Evolutionary conservation across 148 eudicot species (phyloP).

Genomic region (Diospyros kaki): DNA sequence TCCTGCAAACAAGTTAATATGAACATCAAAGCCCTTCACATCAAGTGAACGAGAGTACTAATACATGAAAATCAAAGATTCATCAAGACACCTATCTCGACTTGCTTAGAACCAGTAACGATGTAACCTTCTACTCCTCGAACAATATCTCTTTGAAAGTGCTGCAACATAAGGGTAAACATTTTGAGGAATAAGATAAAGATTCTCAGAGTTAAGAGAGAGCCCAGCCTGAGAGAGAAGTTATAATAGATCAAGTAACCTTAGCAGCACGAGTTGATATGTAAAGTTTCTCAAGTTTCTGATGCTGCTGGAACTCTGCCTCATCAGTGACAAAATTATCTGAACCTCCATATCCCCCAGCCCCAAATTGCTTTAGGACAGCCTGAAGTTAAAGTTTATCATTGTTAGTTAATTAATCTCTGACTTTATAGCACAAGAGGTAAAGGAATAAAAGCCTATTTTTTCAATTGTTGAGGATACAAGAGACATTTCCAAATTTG

Average conservation of each 20-base stretch:
- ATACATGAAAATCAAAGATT: not conserved
- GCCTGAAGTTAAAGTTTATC: no score
- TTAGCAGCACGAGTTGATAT: slow-evolving; percentile 83
- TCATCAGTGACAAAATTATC: slow-evolving; percentile 37
- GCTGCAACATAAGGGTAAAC: slow-evolving; percentile 34
- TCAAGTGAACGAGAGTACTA: not conserved
- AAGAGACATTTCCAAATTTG: no score
- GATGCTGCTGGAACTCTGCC: slow-evolving; percentile 71
- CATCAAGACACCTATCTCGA: slow-evolving; percentile 55
- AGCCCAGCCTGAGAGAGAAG: not conserved
- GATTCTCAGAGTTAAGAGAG: not conserved
- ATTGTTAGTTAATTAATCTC: no score
- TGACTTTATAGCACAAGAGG: no score
- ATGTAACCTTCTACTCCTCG: slow-evolving; percentile 93
- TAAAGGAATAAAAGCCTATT: no score
- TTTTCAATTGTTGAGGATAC: no score
- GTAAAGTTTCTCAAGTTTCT: slow-evolving; percentile 85
- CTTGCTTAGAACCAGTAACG: slow-evolving; percentile 79
- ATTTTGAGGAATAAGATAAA: not conserved
- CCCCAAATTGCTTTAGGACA: no score
- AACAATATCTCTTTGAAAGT: slow-evolving; percentile 85
- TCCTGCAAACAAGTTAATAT: slow-evolving; percentile 29
- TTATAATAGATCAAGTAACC: slow-evolving; percentile 30
- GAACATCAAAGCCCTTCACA: not conserved
- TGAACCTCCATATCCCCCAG: no score